Evolutionary conservation across 495 filamentous ascomycete genomes (phyloP), one percentile per base, ranked within the genome.

Genomic region (Penicillium steckii): DNA sequence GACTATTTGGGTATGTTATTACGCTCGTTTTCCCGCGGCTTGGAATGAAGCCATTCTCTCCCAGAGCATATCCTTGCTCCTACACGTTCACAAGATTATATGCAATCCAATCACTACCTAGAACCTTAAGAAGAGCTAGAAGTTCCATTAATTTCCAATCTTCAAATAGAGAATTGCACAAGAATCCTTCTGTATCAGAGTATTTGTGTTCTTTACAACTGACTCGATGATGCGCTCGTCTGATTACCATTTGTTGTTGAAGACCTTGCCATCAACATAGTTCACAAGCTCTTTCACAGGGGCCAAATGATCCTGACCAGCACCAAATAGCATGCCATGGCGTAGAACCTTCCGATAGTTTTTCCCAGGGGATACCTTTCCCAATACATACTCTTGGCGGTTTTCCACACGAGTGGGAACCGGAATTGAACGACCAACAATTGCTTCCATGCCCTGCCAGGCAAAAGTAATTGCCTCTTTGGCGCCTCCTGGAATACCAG

Each of bases 401-500:
- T 75, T 76, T 60, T 80, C 76, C 9, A 81, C 75, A n/a, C 75
- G 65, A 13, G 67, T 70, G 1, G 78, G 78, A 19, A 82, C 75
- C 8, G 75, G 80, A 32, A 80, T 77, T 3, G 67, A 72, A 27
- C 79, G 71, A 22, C 75, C 79, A 13, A 80, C 64, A 29, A 81
- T 60, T 7, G 74, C 75, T 61, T 81, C 78, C 71, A 82, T 77
- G 15, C 71, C 78, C 50, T 79, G 80, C 74, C 72, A 80, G 12
- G 78, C 78, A 50, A 81, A 82, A 2, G 75, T 82, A 48, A 84
- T 75, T 18, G 80, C 79, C 67, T 84, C 80, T 65, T 81, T 84
- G 0, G 79, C 80, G 5, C 68, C 75, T 7, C 56, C 77, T 2
- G 75, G 74, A 32, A 84, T 72, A 23, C 78, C 79, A 18, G 78